Base-by-base conservation (phyloP, 768 basidiomycete species). In the Tylopilus balloui region DNA sequence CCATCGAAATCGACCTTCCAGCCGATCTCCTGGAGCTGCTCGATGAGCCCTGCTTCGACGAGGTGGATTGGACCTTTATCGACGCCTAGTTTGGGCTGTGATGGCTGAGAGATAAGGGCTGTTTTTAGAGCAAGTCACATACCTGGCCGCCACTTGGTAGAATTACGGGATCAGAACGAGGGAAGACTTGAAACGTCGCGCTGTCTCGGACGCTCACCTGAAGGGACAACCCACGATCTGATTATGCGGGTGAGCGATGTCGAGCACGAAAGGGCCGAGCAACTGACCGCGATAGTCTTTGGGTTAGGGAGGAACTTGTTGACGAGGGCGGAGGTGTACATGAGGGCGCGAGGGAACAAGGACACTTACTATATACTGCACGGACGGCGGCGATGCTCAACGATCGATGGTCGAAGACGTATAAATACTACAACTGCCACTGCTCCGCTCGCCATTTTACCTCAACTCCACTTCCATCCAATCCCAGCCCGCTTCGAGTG, bases 191-290 rank as follows among this genome's bases (percentile, higher is more conserved):
- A 6, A 15, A n/a, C 11, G 34, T 17, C 15, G n/a, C 17, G 42
- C 3, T 13, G 34, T 24, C 7, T 27, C 20, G 25, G 10, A 32
- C 14, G 72, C 81, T 65, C 60, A 91, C 92, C 88, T 92, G 78
- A 96, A 96, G 14, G 94, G 94, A 71, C 93, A 96, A 23, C 91
- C 92, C 24, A 98, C 84, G 60, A 98, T 88, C 86, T 93, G 11
- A 37, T 19, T 41, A 31, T 31, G 46, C 25, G 51, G 50, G 41
- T 61, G 45, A 59, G 53, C n/a, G 27, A 25, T 24, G 2, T 8
- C 6, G 20, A 17, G 34, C 44, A 23, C 20, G 37, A 24, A 50
- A 20, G 29, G 27, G 34, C 14, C 32, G n/a, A 12, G 36, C 12
- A n/a, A 78, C 89, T 68, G 64, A 93, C 92, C 42, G 88, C 88